These are phyloP conservation scores for Adiantum capillusveneris DNA, from an alignment of 75 land plant genomes.

Conservation along the genomic window DNA sequence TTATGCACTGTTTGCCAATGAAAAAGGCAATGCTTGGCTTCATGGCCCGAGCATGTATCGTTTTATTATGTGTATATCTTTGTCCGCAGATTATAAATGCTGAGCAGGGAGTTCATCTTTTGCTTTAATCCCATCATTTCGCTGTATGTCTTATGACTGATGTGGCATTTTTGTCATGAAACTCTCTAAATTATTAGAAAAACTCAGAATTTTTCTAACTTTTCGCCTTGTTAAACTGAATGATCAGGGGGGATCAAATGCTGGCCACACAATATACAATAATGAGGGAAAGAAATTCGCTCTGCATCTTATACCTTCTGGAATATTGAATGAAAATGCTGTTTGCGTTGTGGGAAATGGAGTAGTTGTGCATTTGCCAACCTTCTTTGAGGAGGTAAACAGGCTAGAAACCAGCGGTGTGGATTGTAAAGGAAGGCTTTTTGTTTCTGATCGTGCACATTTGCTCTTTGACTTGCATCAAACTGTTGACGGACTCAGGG, in stretches of 20 bases:
- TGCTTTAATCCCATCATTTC: too few relatives aligned
- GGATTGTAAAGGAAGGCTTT: conserved; percentile 54
- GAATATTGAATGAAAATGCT: conserved; percentile 79
- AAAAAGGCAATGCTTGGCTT: too few relatives aligned
- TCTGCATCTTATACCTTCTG: conserved; percentile 91
- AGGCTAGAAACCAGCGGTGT: conserved; percentile 62
- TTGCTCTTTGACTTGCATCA: conserved; percentile 89
- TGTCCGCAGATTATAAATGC: too few relatives aligned
- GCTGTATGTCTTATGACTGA: too few relatives aligned
- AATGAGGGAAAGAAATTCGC: conserved; percentile 91
- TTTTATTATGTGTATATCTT: too few relatives aligned
- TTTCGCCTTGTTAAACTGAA: too few relatives aligned
- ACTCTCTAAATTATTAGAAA: too few relatives aligned
- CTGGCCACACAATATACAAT: conserved; percentile 96
- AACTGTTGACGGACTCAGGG: conserved; percentile 80
- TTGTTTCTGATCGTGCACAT: conserved; percentile 91
- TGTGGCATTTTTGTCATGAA: too few relatives aligned
- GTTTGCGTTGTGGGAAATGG: conserved; percentile 91
- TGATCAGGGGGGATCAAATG: conserved; percentile 98
- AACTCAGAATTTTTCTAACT: too few relatives aligned
- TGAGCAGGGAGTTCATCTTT: too few relatives aligned
- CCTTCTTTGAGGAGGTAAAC: conserved; percentile 67
- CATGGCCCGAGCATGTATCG: too few relatives aligned
- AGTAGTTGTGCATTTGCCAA: conserved; percentile 81
- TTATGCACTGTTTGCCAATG: too few relatives aligned